A percentile compares a stretch with the other conserved stretches of the same genome.
These are phyloP conservation scores for Emericellopsis terricola DNA, from an alignment of 495 filamentous ascomycete genomes.

Conservation along the genomic window DNA sequence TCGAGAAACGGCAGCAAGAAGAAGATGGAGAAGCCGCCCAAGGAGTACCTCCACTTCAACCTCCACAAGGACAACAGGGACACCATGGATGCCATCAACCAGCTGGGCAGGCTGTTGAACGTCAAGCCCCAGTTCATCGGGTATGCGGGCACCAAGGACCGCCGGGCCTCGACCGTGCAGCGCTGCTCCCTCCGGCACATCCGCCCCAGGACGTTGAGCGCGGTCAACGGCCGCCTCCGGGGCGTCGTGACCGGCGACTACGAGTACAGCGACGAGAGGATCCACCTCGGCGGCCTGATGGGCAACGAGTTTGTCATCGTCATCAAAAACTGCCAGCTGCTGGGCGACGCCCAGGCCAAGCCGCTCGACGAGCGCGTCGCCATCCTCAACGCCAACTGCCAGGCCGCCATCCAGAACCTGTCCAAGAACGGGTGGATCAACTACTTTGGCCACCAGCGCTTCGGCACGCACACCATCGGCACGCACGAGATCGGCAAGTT, in stretches of 20 bases:
- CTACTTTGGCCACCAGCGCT: slow-evolving; percentile 90
- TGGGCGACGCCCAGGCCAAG: slow-evolving; percentile 23
- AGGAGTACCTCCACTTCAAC: slow-evolving; percentile 76
- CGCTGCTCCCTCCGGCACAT: slow-evolving; percentile 56
- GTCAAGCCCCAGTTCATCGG: slow-evolving; percentile 51
- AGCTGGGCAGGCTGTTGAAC: slow-evolving; percentile 48
- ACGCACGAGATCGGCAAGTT: slow-evolving; percentile 71
- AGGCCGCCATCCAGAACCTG: slow-evolving; percentile 33
- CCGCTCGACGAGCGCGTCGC: slow-evolving; percentile 16
- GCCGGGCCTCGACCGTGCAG: slow-evolving; percentile 75
- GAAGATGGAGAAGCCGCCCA: slow-evolving; percentile 29
- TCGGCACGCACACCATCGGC: slow-evolving; percentile 65
- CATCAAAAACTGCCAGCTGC: slow-evolving; percentile 60
- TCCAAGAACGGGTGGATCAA: slow-evolving; percentile 69
- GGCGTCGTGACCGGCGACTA: slow-evolving; percentile 59
- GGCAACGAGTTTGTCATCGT: slow-evolving; percentile 92
- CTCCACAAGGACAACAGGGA: slow-evolving; percentile 98
- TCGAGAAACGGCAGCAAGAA: slow-evolving; percentile 12
- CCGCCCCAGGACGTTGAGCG: slow-evolving; percentile 40
- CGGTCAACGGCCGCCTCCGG: slow-evolving; percentile 42
- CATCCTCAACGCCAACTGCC: slow-evolving; percentile 16
- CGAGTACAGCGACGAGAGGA: slow-evolving; percentile 43
- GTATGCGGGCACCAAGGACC: slow-evolving; percentile 90
- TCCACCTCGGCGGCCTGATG: slow-evolving; percentile 64
- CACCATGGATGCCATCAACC: slow-evolving; percentile 79